A percentile compares a stretch with the other conserved stretches of the same genome.
These are phyloP conservation scores for Anthracocystis setariae DNA, from an alignment of 1,284 basidiomycete species.

Conservation along the genomic window DNA sequence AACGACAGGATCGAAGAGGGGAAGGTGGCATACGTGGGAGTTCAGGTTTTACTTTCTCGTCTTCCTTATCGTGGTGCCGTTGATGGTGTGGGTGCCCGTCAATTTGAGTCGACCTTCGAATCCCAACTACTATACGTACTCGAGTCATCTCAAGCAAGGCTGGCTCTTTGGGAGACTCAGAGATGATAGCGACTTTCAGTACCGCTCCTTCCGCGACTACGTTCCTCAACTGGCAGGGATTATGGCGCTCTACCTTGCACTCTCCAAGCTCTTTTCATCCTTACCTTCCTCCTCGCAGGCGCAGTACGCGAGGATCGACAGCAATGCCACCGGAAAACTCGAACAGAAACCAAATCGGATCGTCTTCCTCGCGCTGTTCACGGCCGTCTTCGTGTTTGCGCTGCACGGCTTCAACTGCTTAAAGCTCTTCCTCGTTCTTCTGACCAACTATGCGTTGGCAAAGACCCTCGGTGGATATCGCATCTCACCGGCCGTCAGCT, in stretches of 20 bases:
- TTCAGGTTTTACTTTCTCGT: slow-evolving; percentile 81
- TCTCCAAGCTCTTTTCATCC: slow-evolving; percentile 59
- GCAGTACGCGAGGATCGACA: slow-evolving; percentile 18
- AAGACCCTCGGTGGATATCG: slow-evolving; percentile 50
- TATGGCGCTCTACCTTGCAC: slow-evolving; percentile 55
- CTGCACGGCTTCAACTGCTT: slow-evolving; percentile 87
- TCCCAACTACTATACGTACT: slow-evolving; percentile 78
- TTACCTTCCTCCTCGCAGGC: slow-evolving; percentile 10
- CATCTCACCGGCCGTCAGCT: slow-evolving; percentile 73
- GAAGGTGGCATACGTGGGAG: slow-evolving; percentile 82
- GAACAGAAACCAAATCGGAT: slow-evolving; percentile 70
- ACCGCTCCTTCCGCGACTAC: slow-evolving; percentile 67
- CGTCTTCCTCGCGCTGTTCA: slow-evolving; percentile 72
- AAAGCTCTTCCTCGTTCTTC: slow-evolving; percentile 81
- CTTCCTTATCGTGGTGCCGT: slow-evolving; percentile 75
- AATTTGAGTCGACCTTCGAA: slow-evolving; percentile 78
- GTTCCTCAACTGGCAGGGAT: slow-evolving; percentile 62
- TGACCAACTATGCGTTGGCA: slow-evolving; percentile 77
- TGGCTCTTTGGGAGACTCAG: slow-evolving; percentile 70
- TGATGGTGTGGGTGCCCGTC: slow-evolving; percentile 84
- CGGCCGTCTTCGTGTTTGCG: slow-evolving; percentile 77
- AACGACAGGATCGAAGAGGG: slow-evolving; percentile 5
- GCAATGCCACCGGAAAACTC: not conserved
- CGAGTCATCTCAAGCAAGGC: slow-evolving; percentile 73
- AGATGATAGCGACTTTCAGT: slow-evolving; percentile 70